Base-by-base conservation (phyloP, 1,139 yeast species). In the Protomyces pachydermus region DNA sequence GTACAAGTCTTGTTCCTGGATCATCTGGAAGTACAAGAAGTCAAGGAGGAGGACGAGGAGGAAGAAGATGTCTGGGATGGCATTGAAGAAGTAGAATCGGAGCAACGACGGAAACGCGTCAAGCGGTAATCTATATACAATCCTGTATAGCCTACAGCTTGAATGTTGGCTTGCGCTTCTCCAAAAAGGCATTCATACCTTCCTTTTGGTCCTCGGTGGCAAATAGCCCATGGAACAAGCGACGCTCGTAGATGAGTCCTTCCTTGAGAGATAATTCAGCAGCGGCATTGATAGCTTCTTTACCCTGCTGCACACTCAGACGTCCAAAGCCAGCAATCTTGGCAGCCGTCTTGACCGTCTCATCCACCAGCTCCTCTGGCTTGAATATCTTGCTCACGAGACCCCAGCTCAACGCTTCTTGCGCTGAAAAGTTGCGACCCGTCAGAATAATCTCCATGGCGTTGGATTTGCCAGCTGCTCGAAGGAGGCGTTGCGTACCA, bases 181-280 rank as follows among this genome's bases (percentile, higher is more conserved):
- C 81, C 35, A 76, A 74, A 70, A 81, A 81, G 3, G 84, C 84
- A 42, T 74, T 67, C 83, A 81, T 80, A 28, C 84, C 84, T 71
- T 81, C 84, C 70, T 73, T 73, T 68, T 81, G 83, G 68, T 81
- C 84, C 61, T 69, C 66, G 23, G 79, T 73, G 6, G 81, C 82
- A 67, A 80, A 80, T 56, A 80, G 69, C 1, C 76, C 71, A 67
- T 80, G 80, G 76, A 81, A 81, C 34, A 78, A 70, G 14, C 74
- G 71, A 58, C 82, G 76, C 70, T 81, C 84, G 67, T 72, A 76
- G 61, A 73, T 73, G 54, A 80, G 68, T 2, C 84, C 84, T 34
- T 75, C 73, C 16, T 72, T 74, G 42, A 81, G 71, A 16, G 73
- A 68, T 46, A 74, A 67, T 67, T 80, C 79, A 65, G 71, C 73